These are phyloP conservation scores for Ophiognomonia clavigignenti-juglandacearum DNA, from an alignment of 2,329 filamentous ascomycete species.

Conservation along the genomic window DNA sequence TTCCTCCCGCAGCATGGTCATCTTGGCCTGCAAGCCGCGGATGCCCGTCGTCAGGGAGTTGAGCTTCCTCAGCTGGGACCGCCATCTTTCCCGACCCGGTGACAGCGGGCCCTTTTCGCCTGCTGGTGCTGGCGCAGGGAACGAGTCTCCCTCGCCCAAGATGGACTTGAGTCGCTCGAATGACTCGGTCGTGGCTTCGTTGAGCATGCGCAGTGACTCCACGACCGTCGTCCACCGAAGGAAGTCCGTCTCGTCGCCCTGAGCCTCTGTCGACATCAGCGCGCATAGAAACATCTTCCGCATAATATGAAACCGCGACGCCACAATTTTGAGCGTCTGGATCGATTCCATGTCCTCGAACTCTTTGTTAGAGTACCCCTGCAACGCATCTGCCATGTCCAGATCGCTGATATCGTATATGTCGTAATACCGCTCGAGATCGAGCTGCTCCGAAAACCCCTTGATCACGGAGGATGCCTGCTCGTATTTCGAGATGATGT, in stretches of 20 bases:
- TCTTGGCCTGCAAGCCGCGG: constrained; percentile 86
- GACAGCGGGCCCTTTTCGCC: constrained; percentile 58
- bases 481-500: constrained; percentile 67
- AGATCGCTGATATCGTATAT: constrained; percentile 75
- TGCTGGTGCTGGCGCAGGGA: constrained; percentile 44
- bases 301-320: constrained; percentile 73
- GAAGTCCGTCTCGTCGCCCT: constrained; percentile 72
- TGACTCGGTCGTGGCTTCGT: constrained; percentile 54
- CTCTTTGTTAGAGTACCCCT: constrained; percentile 58
- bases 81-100: constrained; percentile 76
- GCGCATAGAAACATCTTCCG: constrained; percentile 85
- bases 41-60: constrained; percentile 87
- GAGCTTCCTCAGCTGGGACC: constrained; percentile 82
- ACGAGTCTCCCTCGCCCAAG: constrained; percentile 72
- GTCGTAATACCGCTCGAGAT: constrained; percentile 89
- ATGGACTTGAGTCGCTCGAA: constrained; percentile 64
- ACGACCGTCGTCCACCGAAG: constrained; percentile 73
- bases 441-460: constrained; percentile 69
- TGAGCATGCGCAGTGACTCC: constrained; percentile 66
- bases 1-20: constrained; percentile 87
- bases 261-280: constrained; percentile 80
- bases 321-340: constrained; percentile 74
- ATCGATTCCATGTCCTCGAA: constrained; percentile 75
- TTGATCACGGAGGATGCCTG: constrained; percentile 65
- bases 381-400: constrained; percentile 66